Conservation (phyloP, 164 flowering plant genomes). For the Brasenia schreberi region DNA sequence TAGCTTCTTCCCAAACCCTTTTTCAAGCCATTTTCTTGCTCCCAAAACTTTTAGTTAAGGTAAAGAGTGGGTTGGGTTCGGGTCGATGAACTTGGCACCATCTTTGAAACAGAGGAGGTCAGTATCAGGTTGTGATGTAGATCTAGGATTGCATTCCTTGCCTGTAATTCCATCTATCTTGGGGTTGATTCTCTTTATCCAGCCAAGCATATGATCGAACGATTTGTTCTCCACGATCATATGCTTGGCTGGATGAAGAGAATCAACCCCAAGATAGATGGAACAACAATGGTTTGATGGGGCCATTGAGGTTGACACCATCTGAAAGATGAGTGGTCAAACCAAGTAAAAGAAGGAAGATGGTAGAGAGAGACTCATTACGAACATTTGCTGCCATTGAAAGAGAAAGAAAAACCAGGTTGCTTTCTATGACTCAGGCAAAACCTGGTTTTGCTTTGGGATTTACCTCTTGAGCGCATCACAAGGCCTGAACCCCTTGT, state of each 20-base stretch:
- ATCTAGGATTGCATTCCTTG: conserved; percentile 44
- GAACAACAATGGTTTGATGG: conserved; percentile 62
- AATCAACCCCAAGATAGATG: no score
- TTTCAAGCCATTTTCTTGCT: no score
- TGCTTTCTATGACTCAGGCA: not conserved
- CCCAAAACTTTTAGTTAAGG: no score
- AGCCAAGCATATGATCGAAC: conserved; percentile 83
- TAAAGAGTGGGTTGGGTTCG: conserved; percentile 87
- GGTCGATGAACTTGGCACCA: conserved; percentile 61
- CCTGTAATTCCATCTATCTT: conserved; percentile 65
- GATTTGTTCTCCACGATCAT: conserved; percentile 73
- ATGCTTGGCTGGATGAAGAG: no score
- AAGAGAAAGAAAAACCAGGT: not conserved
- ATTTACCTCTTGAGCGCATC: no score
- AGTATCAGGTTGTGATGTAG: conserved; percentile 20
- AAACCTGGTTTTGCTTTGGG: no score
- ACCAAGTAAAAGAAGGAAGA: not conserved
- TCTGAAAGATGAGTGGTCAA: not conserved
- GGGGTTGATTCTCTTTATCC: conserved; percentile 72
- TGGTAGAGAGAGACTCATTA: not conserved
- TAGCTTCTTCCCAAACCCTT: no score
- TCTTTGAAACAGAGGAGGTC: conserved; percentile 44
- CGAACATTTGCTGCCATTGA: not conserved
- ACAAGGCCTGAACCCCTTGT: no score
- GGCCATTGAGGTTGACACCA: conserved; percentile 10